Evolutionary conservation across 23 red algal species (phyloP).

Genomic region (Gracilaria domingensis): DNA sequence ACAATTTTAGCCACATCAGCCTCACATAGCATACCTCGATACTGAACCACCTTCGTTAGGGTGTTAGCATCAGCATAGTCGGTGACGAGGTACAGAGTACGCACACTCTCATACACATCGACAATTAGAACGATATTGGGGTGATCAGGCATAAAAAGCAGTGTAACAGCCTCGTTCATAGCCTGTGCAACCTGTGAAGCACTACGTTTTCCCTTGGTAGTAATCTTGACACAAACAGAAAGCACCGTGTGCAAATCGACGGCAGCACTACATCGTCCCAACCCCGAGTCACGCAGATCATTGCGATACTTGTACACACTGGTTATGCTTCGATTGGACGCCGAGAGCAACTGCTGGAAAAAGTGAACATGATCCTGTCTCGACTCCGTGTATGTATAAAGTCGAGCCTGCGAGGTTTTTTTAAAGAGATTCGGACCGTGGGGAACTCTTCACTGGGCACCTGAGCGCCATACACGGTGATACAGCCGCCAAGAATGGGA

Average conservation of each 20-base stretch:
- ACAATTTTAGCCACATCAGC: conserved; percentile 48
- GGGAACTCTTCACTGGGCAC: conserved; percentile 52
- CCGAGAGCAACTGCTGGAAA: conserved; percentile 19
- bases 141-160: conserved; percentile 54
- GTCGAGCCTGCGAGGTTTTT: conserved; percentile 1
- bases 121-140: conserved; percentile 27
- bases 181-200: conserved; percentile 28
- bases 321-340: conserved; percentile 32
- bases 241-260: conserved; percentile 8
- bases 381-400: conserved; percentile 34
- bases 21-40: conserved; percentile 45
- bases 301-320: conserved; percentile 36
- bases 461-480: conserved; percentile 52
- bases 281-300: conserved; percentile 27
- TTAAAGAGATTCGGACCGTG: conserved; percentile 12
- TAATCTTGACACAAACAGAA: conserved; percentile 57
- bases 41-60: conserved; percentile 22
- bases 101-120: conserved; percentile 56
- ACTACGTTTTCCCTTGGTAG: conserved; percentile 26
- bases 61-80: conserved; percentile 31
- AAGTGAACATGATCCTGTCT: conserved; percentile 36
- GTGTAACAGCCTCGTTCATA: conserved; percentile 47
- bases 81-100: conserved; percentile 52
- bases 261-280: conserved; percentile 45
- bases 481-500: conserved; percentile 23